Percentiles rank a stretch among this genome's conserved stretches.
These are phyloP conservation scores for Colletotrichum shisoi DNA, from an alignment of 2,329 filamentous ascomycete species.

Conservation along the genomic window DNA sequence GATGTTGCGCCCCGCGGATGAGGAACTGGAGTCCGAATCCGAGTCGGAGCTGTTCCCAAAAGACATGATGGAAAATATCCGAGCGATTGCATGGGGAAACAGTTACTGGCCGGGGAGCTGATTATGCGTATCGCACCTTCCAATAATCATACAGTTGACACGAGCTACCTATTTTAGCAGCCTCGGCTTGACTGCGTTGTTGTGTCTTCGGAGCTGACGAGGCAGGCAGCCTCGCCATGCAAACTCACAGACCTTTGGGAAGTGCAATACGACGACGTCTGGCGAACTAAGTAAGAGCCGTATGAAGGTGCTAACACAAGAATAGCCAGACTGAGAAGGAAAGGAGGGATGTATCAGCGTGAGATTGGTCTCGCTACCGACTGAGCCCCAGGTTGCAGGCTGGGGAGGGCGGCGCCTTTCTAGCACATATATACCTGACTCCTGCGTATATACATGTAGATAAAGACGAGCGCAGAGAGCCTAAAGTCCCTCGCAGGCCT, in stretches of 20 bases:
- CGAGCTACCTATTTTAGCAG: slow-evolving; percentile 1
- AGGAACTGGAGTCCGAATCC: slow-evolving; percentile 15
- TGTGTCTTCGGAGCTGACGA: not conserved
- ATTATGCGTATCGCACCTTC: not conserved
- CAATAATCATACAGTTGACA: not conserved
- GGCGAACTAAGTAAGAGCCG: not conserved
- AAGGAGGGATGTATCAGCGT: no score
- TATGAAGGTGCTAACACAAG: not conserved
- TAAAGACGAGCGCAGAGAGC: not conserved
- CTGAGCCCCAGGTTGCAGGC: no score
- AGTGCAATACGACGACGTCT: not conserved
- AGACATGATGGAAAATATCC: slow-evolving; percentile 12
- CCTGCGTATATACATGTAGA: not conserved
- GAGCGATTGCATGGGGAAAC: no score
- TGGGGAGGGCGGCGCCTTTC: no score
- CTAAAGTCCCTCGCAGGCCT: not conserved
- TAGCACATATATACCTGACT: no score
- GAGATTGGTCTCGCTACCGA: not conserved
- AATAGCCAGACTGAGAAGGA: not conserved
- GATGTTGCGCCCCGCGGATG: not conserved
- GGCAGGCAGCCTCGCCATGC: not conserved
- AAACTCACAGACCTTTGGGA: not conserved
- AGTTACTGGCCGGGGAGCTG: not conserved
- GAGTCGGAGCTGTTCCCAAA: slow-evolving; percentile 23
- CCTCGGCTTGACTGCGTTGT: not conserved